Evolutionary conservation across 2,329 filamentous ascomycete species (phyloP).

Genomic region (Monosporascus sp.): DNA sequence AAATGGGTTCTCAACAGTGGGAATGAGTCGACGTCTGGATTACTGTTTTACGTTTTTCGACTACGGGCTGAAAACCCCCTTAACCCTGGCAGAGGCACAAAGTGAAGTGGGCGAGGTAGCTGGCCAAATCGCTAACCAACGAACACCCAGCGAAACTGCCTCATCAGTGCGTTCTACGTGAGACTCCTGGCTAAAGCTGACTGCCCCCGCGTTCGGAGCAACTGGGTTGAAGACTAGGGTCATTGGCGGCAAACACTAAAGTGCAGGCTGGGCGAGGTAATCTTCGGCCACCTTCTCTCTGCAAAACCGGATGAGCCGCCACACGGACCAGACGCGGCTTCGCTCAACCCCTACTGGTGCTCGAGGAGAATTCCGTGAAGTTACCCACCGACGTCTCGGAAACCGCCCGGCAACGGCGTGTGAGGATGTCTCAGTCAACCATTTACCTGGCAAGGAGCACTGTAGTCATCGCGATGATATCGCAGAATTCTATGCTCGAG

Average conservation of each 20-base stretch:
- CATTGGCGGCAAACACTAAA: conserved; percentile 47
- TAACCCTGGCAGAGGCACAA: conserved; percentile 41
- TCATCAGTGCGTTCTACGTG: conserved; percentile 53
- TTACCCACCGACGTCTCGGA: conserved; percentile 37
- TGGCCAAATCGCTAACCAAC: conserved; percentile 38
- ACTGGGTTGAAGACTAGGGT: conserved; percentile 37
- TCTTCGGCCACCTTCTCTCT: conserved; percentile 41
- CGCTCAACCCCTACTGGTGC: conserved; percentile 60
- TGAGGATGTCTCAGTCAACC: conserved; percentile 48
- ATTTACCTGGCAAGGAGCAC: conserved; percentile 50
- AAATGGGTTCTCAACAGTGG: conserved; percentile 18
- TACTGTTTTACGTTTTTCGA: conserved; percentile 44
- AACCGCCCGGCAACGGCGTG: conserved; percentile 50
- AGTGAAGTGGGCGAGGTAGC: conserved; percentile 49
- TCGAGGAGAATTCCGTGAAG: conserved; percentile 43
- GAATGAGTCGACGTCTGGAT: conserved; percentile 52
- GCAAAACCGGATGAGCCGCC: conserved; percentile 51
- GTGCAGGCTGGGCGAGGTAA: conserved; percentile 37
- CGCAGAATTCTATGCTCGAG: conserved; percentile 68
- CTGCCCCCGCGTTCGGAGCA: conserved; percentile 42
- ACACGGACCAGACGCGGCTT: conserved; percentile 50
- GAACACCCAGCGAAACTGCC: conserved; percentile 45
- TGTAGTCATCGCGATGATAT: conserved; percentile 48
- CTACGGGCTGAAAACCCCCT: conserved; percentile 45
- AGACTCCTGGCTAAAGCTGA: conserved; percentile 45